These are phyloP conservation scores for Aspergillus mulundensis DNA, from an alignment of 495 filamentous ascomycete genomes.

Conservation along the genomic window DNA sequence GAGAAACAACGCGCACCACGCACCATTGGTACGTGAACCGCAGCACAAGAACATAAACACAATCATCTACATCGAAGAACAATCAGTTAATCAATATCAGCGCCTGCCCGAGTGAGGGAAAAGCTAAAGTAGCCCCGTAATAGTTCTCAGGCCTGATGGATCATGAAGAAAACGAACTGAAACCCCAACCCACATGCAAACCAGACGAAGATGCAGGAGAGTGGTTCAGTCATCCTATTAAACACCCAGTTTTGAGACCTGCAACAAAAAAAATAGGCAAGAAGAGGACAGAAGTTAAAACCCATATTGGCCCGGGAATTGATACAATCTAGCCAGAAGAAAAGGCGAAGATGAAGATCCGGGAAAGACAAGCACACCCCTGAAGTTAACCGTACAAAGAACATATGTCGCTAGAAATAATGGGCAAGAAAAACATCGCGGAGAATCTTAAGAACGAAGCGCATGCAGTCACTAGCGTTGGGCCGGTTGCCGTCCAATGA, in stretches of 20 bases:
- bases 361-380: background rate
- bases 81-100: background rate
- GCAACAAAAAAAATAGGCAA: background rate
- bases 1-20: too few relatives aligned
- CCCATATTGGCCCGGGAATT: background rate
- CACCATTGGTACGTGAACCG: too few relatives aligned
- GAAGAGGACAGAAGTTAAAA: background rate
- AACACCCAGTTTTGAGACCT: background rate
- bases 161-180: background rate
- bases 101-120: background rate
- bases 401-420: slow-evolving; percentile 9
- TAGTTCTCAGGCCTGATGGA: background rate
- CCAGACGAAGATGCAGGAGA: background rate
- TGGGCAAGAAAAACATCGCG: slow-evolving; percentile 3
- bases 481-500: slow-evolving; percentile 33
- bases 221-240: background rate
- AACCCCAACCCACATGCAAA: slow-evolving; percentile 12
- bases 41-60: too few relatives aligned
- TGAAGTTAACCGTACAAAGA: background rate
- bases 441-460: slow-evolving; percentile 17
- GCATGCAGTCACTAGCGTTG: slow-evolving; percentile 39
- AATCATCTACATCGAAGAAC: too few relatives aligned
- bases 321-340: background rate
- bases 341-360: background rate
- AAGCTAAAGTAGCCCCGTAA: background rate